Percentiles rank a stretch among this genome's conserved stretches.
These are phyloP conservation scores for Seminavis robusta DNA, from an alignment of 108 stramenopile species.

Conservation along the genomic window DNA sequence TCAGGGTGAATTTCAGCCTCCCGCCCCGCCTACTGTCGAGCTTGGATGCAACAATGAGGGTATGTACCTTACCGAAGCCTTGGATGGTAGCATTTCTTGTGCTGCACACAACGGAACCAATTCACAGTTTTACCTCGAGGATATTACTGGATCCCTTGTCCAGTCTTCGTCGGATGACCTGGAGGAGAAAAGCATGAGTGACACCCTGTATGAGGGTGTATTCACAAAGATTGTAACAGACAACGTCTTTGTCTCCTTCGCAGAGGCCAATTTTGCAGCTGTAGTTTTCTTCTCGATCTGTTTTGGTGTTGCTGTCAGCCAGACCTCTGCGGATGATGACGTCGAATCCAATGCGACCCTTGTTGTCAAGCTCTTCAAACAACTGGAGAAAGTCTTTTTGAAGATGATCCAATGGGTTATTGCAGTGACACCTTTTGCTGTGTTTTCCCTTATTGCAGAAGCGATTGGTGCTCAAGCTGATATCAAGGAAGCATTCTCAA, in stretches of 20 bases:
- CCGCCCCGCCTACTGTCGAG: constrained; percentile 8
- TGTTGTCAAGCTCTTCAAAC: constrained; percentile 18
- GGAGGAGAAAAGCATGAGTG: constrained; percentile 3
- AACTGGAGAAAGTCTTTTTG: constrained; percentile 26
- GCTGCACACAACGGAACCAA: constrained; percentile 3
- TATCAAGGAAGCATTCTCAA: background rate
- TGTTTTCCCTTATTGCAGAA: constrained; percentile 20
- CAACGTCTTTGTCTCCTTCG: constrained; percentile 32
- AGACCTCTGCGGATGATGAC: background rate
- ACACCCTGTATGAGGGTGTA: constrained; percentile 26
- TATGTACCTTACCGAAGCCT: constrained; percentile 22
- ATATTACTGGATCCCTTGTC: constrained; percentile 27
- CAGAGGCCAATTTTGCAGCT: constrained; percentile 22
- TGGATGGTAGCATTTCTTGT: constrained; percentile 35
- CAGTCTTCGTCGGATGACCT: constrained; percentile 5
- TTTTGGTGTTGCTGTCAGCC: constrained; percentile 16
- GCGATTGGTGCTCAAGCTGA: constrained; percentile 25
- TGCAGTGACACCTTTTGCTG: constrained; percentile 20
- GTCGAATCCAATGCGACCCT: constrained; percentile 1
- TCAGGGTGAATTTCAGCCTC: constrained; percentile 3
- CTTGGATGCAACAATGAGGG: constrained; percentile 26
- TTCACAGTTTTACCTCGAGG: constrained; percentile 26
- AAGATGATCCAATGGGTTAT: constrained; percentile 28
- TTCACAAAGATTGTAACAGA: constrained; percentile 28
- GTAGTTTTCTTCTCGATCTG: constrained; percentile 21